These are phyloP conservation scores for Pogostemon cablin DNA, from an alignment of 257 asterid genomes.

Conservation along the genomic window DNA sequence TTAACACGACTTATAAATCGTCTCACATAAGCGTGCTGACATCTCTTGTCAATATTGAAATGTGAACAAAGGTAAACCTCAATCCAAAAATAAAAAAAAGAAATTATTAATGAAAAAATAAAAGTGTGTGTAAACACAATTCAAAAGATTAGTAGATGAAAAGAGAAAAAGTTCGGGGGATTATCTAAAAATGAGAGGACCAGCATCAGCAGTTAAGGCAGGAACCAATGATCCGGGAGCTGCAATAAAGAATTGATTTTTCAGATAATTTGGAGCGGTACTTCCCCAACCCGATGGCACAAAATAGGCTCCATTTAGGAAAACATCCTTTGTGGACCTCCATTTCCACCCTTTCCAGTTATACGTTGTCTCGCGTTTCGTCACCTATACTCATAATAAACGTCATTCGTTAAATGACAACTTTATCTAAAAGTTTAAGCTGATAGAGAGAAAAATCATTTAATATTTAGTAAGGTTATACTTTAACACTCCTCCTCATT, in stretches of 20 bases:
- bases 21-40: too few relatives aligned
- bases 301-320: slow-evolving; percentile 53
- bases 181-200: slow-evolving; percentile 38
- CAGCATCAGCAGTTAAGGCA: slow-evolving; percentile 50
- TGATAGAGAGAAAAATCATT: too few relatives aligned
- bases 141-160: too few relatives aligned
- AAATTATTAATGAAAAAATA: too few relatives aligned
- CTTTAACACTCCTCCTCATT: too few relatives aligned
- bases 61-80: too few relatives aligned
- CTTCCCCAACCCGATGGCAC: slow-evolving; percentile 52
- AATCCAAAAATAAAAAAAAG: too few relatives aligned
- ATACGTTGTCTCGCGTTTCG: slow-evolving; percentile 43
- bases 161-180: too few relatives aligned
- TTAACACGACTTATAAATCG: too few relatives aligned
- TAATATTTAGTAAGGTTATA: too few relatives aligned
- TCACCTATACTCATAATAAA: slow-evolving; percentile 34
- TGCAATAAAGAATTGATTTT: slow-evolving; percentile 44
- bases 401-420: neutral
- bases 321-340: slow-evolving; percentile 52
- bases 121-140: too few relatives aligned
- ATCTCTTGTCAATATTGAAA: too few relatives aligned
- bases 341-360: slow-evolving; percentile 49
- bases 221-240: slow-evolving; percentile 48
- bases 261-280: slow-evolving; percentile 42
- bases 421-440: neutral